These are phyloP conservation scores for Lomentospora prolificans DNA, from an alignment of 2,329 filamentous ascomycete species.

Conservation along the genomic window DNA sequence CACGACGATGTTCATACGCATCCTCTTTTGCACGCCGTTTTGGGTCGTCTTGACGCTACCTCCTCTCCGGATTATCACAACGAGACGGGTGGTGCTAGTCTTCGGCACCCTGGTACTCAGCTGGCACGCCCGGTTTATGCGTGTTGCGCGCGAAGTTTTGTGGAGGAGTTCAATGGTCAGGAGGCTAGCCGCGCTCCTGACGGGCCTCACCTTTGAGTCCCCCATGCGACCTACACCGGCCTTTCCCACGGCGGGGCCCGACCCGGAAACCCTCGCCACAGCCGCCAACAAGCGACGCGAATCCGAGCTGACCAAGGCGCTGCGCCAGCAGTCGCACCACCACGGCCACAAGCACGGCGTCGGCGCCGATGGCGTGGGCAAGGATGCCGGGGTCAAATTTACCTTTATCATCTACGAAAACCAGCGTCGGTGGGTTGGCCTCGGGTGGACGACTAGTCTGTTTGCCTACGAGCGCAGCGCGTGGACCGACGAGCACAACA, in stretches of 20 bases:
- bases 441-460: conserved; percentile 88
- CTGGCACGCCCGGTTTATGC: conserved; percentile 82
- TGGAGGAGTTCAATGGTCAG: conserved; percentile 80
- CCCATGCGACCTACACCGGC: conserved; percentile 24
- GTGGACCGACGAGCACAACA: conserved; percentile 96
- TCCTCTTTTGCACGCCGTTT: conserved; percentile 76
- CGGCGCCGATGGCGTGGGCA: conserved; percentile 30
- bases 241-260: conserved; percentile 11
- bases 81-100: conserved; percentile 71
- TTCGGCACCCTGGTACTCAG: conserved; percentile 80
- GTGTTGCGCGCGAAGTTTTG: conserved; percentile 75
- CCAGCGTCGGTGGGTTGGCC: conserved; percentile 84
- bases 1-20: conserved; percentile 79
- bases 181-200: conserved; percentile 59
- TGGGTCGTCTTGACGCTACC: conserved; percentile 80
- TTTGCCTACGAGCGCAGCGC: conserved; percentile 82
- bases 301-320: conserved; percentile 37
- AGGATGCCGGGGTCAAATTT: conserved; percentile 69
- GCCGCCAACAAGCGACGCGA: conserved; percentile 22
- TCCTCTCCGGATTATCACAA: conserved; percentile 76
- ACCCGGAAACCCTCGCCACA: conserved; percentile 12
- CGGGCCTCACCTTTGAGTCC: conserved; percentile 65
- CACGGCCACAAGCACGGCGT: conserved; percentile 22
- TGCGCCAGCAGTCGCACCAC: conserved; percentile 20
- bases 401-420: conserved; percentile 97